phyloP scores from a whole-genome alignment of 2,329 filamentous ascomycete genomes.

The Metarhizium sp. region DNA sequence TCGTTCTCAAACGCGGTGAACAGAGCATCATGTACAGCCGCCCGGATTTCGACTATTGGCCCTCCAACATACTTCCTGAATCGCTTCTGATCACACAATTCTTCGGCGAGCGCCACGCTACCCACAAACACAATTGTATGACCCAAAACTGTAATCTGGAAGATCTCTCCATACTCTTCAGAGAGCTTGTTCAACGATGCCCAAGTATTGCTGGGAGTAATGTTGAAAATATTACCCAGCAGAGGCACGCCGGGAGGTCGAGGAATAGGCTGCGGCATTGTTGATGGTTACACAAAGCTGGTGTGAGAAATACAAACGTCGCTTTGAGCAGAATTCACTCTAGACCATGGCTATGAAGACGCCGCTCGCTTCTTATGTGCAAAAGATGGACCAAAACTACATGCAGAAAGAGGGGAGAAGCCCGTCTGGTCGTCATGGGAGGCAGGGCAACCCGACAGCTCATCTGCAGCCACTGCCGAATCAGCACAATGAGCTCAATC shows the following conservation, averaged over 20 bases:
- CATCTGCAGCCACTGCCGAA: not conserved
- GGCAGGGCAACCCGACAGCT: not conserved
- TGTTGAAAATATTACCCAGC: constrained; percentile 26
- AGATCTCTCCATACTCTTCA: constrained; percentile 28
- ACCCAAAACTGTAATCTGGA: constrained; percentile 26
- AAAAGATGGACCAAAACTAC: not conserved
- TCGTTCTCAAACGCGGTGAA: constrained; percentile 43
- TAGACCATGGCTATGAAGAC: not conserved
- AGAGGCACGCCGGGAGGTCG: constrained; percentile 25
- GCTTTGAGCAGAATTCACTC: not conserved
- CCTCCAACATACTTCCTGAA: constrained; percentile 46
- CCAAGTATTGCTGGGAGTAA: constrained; percentile 27
- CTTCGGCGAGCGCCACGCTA: constrained; percentile 36
- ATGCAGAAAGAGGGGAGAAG: not conserved
- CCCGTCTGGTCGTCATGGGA: no score
- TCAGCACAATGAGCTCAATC: not conserved
- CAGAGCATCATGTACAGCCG: constrained; percentile 39
- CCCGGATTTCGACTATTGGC: constrained; percentile 42
- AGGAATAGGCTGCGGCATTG: constrained; percentile 25
- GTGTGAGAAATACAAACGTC: not conserved
- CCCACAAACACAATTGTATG: constrained; percentile 34
- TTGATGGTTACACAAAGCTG: not conserved
- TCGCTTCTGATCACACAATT: constrained; percentile 42
- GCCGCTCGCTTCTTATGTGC: not conserved
- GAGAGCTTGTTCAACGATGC: constrained; percentile 24